Percentiles rank a stretch among this genome's conserved stretches.
Conservation (phyloP, 768 basidiomycete species). For the Coprinellus aureogranulatus region DNA sequence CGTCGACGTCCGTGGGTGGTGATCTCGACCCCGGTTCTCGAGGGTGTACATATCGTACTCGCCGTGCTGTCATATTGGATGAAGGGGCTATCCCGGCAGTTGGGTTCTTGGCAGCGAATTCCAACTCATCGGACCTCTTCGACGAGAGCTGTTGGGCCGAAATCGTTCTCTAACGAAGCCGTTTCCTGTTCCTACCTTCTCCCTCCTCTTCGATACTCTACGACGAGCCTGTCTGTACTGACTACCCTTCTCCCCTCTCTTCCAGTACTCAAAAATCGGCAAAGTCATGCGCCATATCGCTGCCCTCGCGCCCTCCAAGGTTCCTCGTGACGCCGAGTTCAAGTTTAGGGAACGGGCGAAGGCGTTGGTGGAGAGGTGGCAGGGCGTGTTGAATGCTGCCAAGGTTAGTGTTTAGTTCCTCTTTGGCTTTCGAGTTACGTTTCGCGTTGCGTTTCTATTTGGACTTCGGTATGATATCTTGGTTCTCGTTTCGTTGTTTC, state of each 20-base stretch:
- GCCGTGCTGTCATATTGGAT: too few species aligned
- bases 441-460: too few species aligned
- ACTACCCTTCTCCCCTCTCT: not conserved
- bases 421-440: not conserved
- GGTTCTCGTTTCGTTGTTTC: too few species aligned
- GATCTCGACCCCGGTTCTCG: too few species aligned
- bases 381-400: slow-evolving; percentile 46
- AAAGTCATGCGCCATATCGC: slow-evolving; percentile 89
- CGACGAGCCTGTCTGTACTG: slow-evolving; percentile 5
- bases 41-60: too few species aligned
- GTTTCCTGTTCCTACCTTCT: slow-evolving; percentile 1
- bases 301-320: slow-evolving; percentile 47
- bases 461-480: too few species aligned
- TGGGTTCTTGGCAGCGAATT: too few species aligned
- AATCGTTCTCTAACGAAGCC: too few species aligned
- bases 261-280: slow-evolving; percentile 76
- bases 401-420: slow-evolving; percentile 21
- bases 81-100: too few species aligned
- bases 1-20: too few species aligned
- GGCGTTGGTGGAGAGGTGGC: slow-evolving; percentile 70
- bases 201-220: not conserved
- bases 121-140: too few species aligned
- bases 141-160: too few species aligned
- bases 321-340: slow-evolving; percentile 63
- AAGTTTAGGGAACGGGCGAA: slow-evolving; percentile 70